phyloP scores from a whole-genome alignment of 495 filamentous ascomycete species.

The Baudoinia panamericana region DNA sequence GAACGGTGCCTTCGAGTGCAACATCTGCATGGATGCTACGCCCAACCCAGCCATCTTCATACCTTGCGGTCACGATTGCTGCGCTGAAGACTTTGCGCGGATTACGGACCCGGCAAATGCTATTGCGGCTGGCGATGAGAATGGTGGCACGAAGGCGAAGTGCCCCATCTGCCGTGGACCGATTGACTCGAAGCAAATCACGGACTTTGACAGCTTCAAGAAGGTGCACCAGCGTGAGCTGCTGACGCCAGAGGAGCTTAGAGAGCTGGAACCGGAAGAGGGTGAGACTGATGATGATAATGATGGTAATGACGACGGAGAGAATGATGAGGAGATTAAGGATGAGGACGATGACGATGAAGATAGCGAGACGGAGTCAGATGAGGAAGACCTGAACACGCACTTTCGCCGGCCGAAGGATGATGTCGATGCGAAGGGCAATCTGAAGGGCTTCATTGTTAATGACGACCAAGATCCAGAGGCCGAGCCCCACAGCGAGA shows the following conservation, averaged over 20 bases:
- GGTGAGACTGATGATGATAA: slow-evolving; percentile 22
- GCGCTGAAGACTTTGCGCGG: slow-evolving; percentile 63
- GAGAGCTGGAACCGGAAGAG: slow-evolving; percentile 19
- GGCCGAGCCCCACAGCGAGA: slow-evolving; percentile 27
- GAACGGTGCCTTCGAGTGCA: slow-evolving; percentile 47
- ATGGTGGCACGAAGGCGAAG: slow-evolving; percentile 34
- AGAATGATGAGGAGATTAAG: slow-evolving; percentile 21
- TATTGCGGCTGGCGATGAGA: slow-evolving; percentile 46
- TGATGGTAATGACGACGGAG: slow-evolving; percentile 15
- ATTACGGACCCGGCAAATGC: slow-evolving; percentile 49
- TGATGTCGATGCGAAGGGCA: slow-evolving; percentile 19
- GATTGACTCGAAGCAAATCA: slow-evolving; percentile 53
- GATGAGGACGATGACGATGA: slow-evolving; percentile 24
- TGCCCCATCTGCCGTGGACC: slow-evolving; percentile 66
- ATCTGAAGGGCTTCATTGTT: slow-evolving; percentile 32
- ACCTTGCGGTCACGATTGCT: slow-evolving; percentile 77
- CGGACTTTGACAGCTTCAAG: slow-evolving; percentile 60
- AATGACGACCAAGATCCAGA: slow-evolving; percentile 31
- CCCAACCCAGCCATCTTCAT: slow-evolving; percentile 66
- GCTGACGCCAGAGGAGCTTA: slow-evolving; percentile 20
- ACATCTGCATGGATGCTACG: slow-evolving; percentile 67
- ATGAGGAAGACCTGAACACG: too few relatives aligned
- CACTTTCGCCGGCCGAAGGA: too few relatives aligned
- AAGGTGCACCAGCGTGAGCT: slow-evolving; percentile 52
- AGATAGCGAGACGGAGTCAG: too few relatives aligned